These are phyloP conservation scores for Ascochyta fabae DNA, from an alignment of 2,329 filamentous ascomycete species.

Conservation along the genomic window DNA sequence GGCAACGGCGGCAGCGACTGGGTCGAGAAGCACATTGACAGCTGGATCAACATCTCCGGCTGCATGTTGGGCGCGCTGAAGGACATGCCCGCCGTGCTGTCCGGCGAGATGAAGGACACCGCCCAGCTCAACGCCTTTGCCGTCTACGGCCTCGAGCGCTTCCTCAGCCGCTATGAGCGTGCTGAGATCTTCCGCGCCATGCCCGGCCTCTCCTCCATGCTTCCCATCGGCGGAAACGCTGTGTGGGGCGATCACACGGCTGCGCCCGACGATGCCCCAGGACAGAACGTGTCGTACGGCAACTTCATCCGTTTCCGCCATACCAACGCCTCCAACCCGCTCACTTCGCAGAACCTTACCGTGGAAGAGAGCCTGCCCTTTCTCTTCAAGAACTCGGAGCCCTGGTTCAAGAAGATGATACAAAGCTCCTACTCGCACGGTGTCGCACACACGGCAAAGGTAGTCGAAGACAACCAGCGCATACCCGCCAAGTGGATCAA, in stretches of 20 bases:
- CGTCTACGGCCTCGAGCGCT: slow-evolving; percentile 95
- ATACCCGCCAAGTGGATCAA: slow-evolving; percentile 86
- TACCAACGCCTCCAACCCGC: slow-evolving; percentile 60
- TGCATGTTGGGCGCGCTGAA: slow-evolving; percentile 97
- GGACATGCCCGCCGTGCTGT: slow-evolving; percentile 86
- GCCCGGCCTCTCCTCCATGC: slow-evolving; percentile 96
- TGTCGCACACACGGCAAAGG: slow-evolving; percentile 76
- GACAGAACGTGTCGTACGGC: slow-evolving; percentile 76
- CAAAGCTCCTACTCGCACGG: slow-evolving; percentile 83
- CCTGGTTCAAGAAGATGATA: slow-evolving; percentile 83
- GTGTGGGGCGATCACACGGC: slow-evolving; percentile 92
- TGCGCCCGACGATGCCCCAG: slow-evolving; percentile 84
- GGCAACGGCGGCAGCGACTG: slow-evolving; percentile 84
- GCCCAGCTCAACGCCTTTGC: slow-evolving; percentile 96
- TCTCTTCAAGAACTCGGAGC: slow-evolving; percentile 76
- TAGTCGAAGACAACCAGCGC: slow-evolving; percentile 72
- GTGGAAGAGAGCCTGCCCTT: slow-evolving; percentile 78
- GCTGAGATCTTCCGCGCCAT: slow-evolving; percentile 95
- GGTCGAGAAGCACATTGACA: slow-evolving; percentile 89
- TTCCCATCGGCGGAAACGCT: slow-evolving; percentile 89
- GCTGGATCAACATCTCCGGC: slow-evolving; percentile 97
- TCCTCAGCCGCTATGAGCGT: slow-evolving; percentile 86
- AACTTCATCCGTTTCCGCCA: slow-evolving; percentile 83
- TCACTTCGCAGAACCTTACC: slow-evolving; percentile 72
- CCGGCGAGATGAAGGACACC: slow-evolving; percentile 98